Evolutionary conservation across 2,329 filamentous ascomycete species (phyloP).

Genomic region (Aspergillus arachidicola): DNA sequence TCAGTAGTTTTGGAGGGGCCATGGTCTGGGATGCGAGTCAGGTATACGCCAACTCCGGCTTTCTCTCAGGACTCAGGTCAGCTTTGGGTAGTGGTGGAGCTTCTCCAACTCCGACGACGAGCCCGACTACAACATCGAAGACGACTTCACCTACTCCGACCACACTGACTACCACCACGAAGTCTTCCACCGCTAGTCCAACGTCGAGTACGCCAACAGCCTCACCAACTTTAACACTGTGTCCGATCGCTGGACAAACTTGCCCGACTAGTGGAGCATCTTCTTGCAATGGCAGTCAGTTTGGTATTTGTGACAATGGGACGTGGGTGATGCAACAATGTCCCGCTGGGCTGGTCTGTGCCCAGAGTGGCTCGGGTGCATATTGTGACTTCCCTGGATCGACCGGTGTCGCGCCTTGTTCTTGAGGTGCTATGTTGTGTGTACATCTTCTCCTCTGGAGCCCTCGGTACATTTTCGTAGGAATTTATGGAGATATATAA

Average conservation of each 20-base stretch:
- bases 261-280: neutral
- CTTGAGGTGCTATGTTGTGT: neutral
- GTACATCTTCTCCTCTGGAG: neutral
- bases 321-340: neutral
- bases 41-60: slow-evolving; percentile 60
- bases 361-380: neutral
- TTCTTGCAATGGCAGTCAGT: neutral
- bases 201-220: neutral
- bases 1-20: slow-evolving; percentile 64
- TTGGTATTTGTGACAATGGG: neutral
- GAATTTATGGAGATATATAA: neutral
- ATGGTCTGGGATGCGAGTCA: slow-evolving; percentile 72
- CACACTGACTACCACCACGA: neutral
- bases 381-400: neutral
- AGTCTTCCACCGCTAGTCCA: neutral
- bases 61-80: slow-evolving; percentile 40
- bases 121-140: neutral
- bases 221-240: neutral
- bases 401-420: neutral
- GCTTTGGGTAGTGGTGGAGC: neutral
- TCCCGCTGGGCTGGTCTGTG: neutral
- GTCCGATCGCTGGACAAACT: neutral
- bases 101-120: neutral
- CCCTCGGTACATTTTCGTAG: neutral
- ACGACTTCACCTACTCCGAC: neutral